Evolutionary conservation across 768 basidiomycete genomes (phyloP), one percentile per base, ranked within the genome.

Genomic region (Dioszegia crocea): DNA sequence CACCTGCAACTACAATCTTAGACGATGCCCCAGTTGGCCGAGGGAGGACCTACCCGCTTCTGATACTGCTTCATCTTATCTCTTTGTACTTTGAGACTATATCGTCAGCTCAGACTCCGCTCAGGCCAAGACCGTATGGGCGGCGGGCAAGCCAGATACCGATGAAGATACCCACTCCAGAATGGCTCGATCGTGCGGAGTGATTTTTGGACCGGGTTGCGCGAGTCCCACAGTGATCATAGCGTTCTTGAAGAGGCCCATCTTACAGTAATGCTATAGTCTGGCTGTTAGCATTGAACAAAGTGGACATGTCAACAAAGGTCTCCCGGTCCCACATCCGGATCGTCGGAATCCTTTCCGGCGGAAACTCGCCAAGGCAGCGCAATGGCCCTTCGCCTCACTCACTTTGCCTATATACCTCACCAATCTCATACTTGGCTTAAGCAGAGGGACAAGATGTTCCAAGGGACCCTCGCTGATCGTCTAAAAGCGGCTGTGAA

Each of bases 61-160:
- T 94, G 96, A 73, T 98, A 99, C 75, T 93, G 89, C 75, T 84
- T 88, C 61, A 99, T 79, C 77, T 93, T 97, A 79, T 99, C 96
- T 31, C 96, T 83, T 76, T 99, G 96, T 45, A 96, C 77, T 78
- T 99, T 98, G 65, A 99, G 83, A 74, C 94, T 97, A 33, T 14
- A 2, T 27, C 24, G 23, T 63, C 52, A 55, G 62, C 21, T 19
- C 17, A n/a, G n/a, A 43, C 21, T 12, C 45, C 12, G 10, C 8
- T 11, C n/a, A n/a, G n/a, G n/a, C 16, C 47, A 30, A 17, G 23
- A 2, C 47, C 14, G 47, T 9, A 30, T 17, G 11, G 16, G 8
- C 3, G 17, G 27, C 19, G 33, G 19, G n/a, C n/a, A 40, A 36
- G 27, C 33, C 8, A 0, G 29, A 12, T 16, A 51, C 38, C 45